phyloP scores from a whole-genome alignment of 352 stramenopile species.

The Pseudoperonospora humuli region DNA sequence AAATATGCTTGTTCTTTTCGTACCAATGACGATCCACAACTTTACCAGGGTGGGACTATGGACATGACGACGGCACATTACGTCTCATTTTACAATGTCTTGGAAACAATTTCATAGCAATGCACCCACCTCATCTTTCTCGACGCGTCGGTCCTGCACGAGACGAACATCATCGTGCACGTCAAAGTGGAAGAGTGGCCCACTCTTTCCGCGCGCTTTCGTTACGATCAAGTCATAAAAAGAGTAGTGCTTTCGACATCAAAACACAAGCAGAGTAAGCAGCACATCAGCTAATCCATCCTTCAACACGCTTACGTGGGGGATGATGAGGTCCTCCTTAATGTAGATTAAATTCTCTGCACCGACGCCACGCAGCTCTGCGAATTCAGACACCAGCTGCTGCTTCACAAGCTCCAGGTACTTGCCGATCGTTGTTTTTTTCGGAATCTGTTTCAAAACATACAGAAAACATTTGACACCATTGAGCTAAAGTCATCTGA shows the following conservation, averaged over 20 bases:
- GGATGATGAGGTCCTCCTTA: constrained; percentile 98
- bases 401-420: constrained; percentile 83
- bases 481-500: background rate
- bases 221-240: constrained; percentile 99
- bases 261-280: constrained; percentile 11
- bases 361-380: constrained; percentile 86
- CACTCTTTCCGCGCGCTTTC: constrained; percentile 95
- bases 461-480: background rate
- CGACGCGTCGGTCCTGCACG: constrained; percentile 89
- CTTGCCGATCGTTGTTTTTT: constrained; percentile 89
- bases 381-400: constrained; percentile 90
- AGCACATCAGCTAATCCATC: background rate
- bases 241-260: constrained; percentile 84
- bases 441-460: constrained; percentile 48
- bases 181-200: constrained; percentile 97
- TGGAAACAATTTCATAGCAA: too few species aligned
- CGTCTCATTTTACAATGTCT: too few species aligned
- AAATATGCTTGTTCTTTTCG: constrained; percentile 99
- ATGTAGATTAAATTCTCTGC: constrained; percentile 95
- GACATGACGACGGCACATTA: constrained; percentile 4
- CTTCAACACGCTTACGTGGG: constrained; percentile 49
- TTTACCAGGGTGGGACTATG: constrained; percentile 93
- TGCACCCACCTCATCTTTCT: constrained; percentile 94
- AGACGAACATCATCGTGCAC: constrained; percentile 91
- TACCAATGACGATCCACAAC: constrained; percentile 97